Evolutionary conservation across 2,329 filamentous ascomycete species (phyloP), one percentile per base, ranked within the genome.

Genomic region (Alternaria dauci): DNA sequence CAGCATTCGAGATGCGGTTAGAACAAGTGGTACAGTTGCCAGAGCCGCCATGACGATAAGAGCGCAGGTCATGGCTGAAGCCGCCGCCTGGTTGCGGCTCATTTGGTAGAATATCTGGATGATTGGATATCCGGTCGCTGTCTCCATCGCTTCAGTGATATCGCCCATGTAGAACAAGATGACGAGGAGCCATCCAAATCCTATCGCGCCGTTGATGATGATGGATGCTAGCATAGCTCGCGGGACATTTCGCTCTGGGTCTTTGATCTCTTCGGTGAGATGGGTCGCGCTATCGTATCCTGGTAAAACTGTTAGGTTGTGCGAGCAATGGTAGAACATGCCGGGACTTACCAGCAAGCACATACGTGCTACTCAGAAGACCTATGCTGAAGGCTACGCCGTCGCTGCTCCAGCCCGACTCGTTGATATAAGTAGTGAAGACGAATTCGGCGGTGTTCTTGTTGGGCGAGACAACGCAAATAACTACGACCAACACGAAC

Each of bases 401-500:
- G 36, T 73, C 73, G 42, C 67, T 80, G 36, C 62, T 52, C 73
- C 80, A 85, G 4, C 73, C 78, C 0, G 81, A 81, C 14, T 68
- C 56, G 57, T 84, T 83, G 20, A 74, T 67, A 59, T 83, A 84
- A 1, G 76, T 58, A 3, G 78, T 76, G 58, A 84, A 83, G 0
- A 83, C 81, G 1, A 79, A 76, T 18, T 73, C 58, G 0, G 77
- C 74, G 0, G 79, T 68, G 5, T 70, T 69, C 8, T 74, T 74
- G 16, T 74, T 74, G 1, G 80, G 78, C 1, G 80, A 77, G 65
- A 81, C 72, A 5, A 79, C 76, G 58, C 78, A 78, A 3, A 85
- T 68, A 3, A 80, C 74, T 11, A 84, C 79, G 11, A 85, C 66
- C 52, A 84, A 79, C 2, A 78, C 81, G 48, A 84, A 78, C 62